Percentiles rank a stretch among this genome's conserved stretches.
Evolutionary conservation across 2,329 filamentous ascomycete species (phyloP).

Genomic region (Fusarium sp.): DNA sequence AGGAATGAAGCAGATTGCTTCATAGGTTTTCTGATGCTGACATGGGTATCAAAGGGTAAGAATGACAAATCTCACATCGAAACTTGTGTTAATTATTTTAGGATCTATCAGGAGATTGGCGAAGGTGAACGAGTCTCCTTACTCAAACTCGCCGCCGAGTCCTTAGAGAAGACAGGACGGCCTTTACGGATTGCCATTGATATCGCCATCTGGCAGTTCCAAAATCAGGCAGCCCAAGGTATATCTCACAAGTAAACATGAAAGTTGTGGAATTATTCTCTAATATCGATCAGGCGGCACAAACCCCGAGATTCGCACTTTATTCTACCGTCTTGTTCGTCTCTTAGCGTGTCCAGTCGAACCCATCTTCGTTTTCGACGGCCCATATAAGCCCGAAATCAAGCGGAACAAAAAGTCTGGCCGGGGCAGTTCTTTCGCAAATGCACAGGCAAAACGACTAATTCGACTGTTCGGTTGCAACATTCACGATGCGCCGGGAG

Average conservation of each 20-base stretch:
- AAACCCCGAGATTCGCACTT: constrained; percentile 89
- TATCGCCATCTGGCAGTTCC: constrained; percentile 97
- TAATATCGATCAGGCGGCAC: constrained; percentile 71
- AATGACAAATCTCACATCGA: accelerated
- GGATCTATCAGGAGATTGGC: constrained; percentile 92
- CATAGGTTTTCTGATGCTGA: constrained; percentile 23
- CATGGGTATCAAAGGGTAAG: constrained; percentile 77
- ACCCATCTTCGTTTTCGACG: constrained; percentile 91
- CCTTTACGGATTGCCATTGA: constrained; percentile 92
- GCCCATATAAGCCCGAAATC: constrained; percentile 84
- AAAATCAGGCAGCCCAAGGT: constrained; percentile 85
- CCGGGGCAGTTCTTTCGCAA: constrained; percentile 74
- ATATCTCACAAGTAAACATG: constrained; percentile 3
- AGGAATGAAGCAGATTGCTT: constrained; percentile 14
- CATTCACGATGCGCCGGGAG: constrained; percentile 88
- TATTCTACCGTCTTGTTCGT: constrained; percentile 90
- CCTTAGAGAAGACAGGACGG: constrained; percentile 75
- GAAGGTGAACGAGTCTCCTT: constrained; percentile 83
- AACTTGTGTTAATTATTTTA: constrained; percentile 53
- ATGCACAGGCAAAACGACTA: constrained; percentile 83
- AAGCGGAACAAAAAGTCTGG: constrained; percentile 86
- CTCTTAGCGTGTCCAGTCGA: constrained; percentile 83
- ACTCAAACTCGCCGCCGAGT: constrained; percentile 82
- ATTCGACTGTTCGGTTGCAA: constrained; percentile 88
- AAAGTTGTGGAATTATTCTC: background rate